A percentile compares a stretch with the other conserved stretches of the same genome.
Conservation (phyloP, 2,329 filamentous ascomycete species). For the Fusarium tanahbumbuense region DNA sequence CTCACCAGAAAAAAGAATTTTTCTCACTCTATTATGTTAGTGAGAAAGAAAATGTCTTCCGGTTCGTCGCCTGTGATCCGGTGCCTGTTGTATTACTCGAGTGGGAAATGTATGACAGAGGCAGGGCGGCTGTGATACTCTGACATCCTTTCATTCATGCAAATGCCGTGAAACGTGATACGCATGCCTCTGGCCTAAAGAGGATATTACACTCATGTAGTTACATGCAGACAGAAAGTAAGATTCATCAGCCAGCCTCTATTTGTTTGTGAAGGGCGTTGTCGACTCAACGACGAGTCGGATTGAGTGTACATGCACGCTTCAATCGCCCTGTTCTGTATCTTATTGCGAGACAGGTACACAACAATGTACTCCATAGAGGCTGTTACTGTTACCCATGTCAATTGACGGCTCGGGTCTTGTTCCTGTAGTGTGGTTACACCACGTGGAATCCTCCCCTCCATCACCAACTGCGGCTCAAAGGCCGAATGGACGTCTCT, state of each 20-base stretch:
- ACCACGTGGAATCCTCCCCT: constrained; percentile 43
- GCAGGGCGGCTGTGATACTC: constrained; percentile 31
- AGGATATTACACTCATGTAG: constrained; percentile 11
- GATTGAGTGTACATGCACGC: constrained; percentile 6
- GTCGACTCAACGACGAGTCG: constrained; percentile 2
- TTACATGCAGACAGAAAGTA: neutral
- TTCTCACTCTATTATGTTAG: neutral
- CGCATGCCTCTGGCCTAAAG: constrained; percentile 20
- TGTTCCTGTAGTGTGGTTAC: constrained; percentile 38
- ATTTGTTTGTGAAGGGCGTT: constrained; percentile 3
- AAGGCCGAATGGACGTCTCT: constrained; percentile 36
- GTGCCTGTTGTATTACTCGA: constrained; percentile 25
- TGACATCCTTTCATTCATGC: constrained; percentile 16
- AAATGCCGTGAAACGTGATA: constrained; percentile 30
- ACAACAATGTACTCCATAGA: neutral
- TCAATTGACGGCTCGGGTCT: constrained; percentile 9
- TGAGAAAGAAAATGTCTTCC: constrained; percentile 1
- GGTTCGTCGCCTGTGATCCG: constrained; percentile 32
- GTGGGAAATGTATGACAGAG: constrained; percentile 21
- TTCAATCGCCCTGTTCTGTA: constrained; percentile 1
- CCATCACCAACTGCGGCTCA: constrained; percentile 35
- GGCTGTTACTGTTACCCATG: neutral
- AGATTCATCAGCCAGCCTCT: constrained; percentile 20
- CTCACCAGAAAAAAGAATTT: constrained; percentile 19
- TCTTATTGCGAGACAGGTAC: neutral